Evolutionary conservation across 306 rosid species (phyloP).

Genomic region (Oxytropis ochrocephala): DNA sequence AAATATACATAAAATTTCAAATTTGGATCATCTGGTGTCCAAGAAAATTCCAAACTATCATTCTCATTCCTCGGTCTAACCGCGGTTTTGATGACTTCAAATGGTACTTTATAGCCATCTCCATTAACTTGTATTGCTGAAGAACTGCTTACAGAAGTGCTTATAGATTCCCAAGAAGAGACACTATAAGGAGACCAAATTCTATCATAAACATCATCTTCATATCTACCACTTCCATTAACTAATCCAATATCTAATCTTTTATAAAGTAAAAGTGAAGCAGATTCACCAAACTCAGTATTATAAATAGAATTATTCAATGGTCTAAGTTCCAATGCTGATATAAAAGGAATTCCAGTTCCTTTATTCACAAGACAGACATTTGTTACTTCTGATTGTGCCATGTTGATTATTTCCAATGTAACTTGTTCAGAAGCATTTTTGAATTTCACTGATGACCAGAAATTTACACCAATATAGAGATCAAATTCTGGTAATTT

Average conservation of each 20-base stretch:
- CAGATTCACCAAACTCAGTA: slow-evolving; percentile 37
- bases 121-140: slow-evolving; percentile 17
- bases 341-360: slow-evolving; percentile 61
- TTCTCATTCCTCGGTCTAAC: slow-evolving; percentile 36
- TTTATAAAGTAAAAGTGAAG: slow-evolving; percentile 48
- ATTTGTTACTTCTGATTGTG: slow-evolving; percentile 23
- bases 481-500: slow-evolving; percentile 54
- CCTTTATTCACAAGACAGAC: slow-evolving; percentile 64
- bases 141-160: slow-evolving; percentile 37
- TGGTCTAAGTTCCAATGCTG: slow-evolving; percentile 66
- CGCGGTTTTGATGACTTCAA: slow-evolving; percentile 47
- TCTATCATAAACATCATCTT: slow-evolving; percentile 56
- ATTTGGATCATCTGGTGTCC: slow-evolving; percentile 34
- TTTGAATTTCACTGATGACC: slow-evolving; percentile 41
- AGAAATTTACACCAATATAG: slow-evolving; percentile 43
- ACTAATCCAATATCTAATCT: slow-evolving; percentile 38
- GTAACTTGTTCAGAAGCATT: slow-evolving; percentile 40
- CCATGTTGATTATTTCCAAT: slow-evolving; percentile 36
- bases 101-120: slow-evolving; percentile 46
- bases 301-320: slow-evolving; percentile 36
- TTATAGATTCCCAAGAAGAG: slow-evolving; percentile 37
- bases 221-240: slow-evolving; percentile 48
- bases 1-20: slow-evolving; percentile 39
- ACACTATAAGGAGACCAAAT: slow-evolving; percentile 38
- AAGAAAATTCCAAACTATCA: slow-evolving; percentile 39